phyloP scores from a whole-genome alignment of 140 eudicot genomes.

The Cichorium intybus region DNA sequence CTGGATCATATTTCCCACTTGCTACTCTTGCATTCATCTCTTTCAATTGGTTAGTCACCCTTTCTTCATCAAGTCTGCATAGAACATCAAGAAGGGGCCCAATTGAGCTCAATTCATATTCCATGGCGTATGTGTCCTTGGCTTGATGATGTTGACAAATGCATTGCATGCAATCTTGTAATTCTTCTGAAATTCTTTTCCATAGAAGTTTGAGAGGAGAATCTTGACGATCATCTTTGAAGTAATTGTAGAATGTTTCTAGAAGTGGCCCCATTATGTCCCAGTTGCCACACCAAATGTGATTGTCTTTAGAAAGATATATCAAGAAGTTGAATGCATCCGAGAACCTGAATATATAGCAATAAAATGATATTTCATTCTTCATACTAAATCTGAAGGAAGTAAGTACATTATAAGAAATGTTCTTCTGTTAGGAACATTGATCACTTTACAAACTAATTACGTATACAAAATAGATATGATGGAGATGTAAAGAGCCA shows the following conservation, averaged over 20 bases:
- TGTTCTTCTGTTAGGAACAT: neutral
- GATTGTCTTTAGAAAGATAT: constrained; percentile 51
- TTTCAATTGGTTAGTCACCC: constrained; percentile 66
- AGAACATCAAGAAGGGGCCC: constrained; percentile 80
- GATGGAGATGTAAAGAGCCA: neutral
- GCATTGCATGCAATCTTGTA: constrained; percentile 78
- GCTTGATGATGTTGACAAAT: constrained; percentile 92
- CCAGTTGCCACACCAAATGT: constrained; percentile 82
- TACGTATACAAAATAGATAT: neutral
- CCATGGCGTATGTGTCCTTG: constrained; percentile 64
- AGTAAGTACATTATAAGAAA: neutral
- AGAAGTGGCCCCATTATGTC: constrained; percentile 93
- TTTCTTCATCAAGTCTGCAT: constrained; percentile 72
- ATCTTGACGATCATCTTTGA: constrained; percentile 48
- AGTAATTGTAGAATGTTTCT: constrained; percentile 85
- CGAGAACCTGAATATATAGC: constrained; percentile 59
- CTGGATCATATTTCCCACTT: constrained; percentile 47
- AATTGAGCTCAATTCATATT: constrained; percentile 64
- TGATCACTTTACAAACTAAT: neutral
- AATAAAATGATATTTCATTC: neutral
- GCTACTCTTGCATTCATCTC: constrained; percentile 47
- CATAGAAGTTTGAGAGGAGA: constrained; percentile 89
- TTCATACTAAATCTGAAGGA: neutral
- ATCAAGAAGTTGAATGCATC: constrained; percentile 75
- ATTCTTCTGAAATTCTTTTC: constrained; percentile 65